Evolutionary conservation across 1,139 yeast genomes (phyloP).

Genomic region (Saccharomyces pastorianus): DNA sequence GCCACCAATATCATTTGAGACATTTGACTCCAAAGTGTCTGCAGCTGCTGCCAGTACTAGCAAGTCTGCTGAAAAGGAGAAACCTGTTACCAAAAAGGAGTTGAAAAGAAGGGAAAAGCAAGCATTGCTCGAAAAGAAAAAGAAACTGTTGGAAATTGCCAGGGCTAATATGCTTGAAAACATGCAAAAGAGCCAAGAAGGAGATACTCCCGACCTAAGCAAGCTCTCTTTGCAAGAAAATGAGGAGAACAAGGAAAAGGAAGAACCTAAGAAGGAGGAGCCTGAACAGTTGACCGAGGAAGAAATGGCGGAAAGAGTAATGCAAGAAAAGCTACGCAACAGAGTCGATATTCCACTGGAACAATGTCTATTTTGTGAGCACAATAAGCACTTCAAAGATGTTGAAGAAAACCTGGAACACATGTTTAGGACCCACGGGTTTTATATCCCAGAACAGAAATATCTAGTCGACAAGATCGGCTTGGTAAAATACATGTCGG

Average conservation of each 20-base stretch:
- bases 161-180: slow-evolving; percentile 43
- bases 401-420: slow-evolving; percentile 63
- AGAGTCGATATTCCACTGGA: slow-evolving; percentile 65
- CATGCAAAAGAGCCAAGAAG: slow-evolving; percentile 10
- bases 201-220: slow-evolving; percentile 2
- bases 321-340: slow-evolving; percentile 49
- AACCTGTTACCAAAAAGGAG: slow-evolving; percentile 52
- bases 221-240: slow-evolving; percentile 3
- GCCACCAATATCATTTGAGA: slow-evolving; percentile 69
- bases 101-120: slow-evolving; percentile 57
- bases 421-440: slow-evolving; percentile 71
- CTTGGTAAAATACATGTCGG: slow-evolving; percentile 69
- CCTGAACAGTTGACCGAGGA: slow-evolving; percentile 35
- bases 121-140: slow-evolving; percentile 48
- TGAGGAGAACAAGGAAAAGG: slow-evolving; percentile 8
- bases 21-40: slow-evolving; percentile 69
- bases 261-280: slow-evolving; percentile 7
- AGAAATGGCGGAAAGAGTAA: slow-evolving; percentile 43
- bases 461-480: slow-evolving; percentile 68
- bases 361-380: slow-evolving; percentile 70
- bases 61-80: slow-evolving; percentile 35
- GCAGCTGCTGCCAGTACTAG: slow-evolving; percentile 44
- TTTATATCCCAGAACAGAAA: slow-evolving; percentile 74
- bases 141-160: slow-evolving; percentile 54
- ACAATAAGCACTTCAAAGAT: slow-evolving; percentile 35